Base-by-base conservation (phyloP, 768 basidiomycete species). In the Pleurotus salmoneostramineus region DNA sequence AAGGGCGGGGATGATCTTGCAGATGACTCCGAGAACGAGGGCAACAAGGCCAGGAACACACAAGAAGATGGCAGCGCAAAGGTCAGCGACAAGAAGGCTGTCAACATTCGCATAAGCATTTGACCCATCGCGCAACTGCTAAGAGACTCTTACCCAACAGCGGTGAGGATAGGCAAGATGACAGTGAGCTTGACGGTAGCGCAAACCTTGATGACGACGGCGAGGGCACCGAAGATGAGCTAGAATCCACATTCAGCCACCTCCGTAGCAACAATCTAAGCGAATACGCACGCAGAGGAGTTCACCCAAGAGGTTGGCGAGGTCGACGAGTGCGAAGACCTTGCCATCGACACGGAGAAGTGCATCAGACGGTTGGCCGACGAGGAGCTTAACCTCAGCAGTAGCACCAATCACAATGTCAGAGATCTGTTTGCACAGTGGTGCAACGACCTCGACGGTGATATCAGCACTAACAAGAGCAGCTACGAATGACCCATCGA, bases 221-320 rank as follows among this genome's bases (percentile, higher is more conserved):
- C 47, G 5, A 70, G 58, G 37, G 64, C 56, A 17, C 58, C 51
- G 52, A 63, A 49, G 46, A 70, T 45, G 35, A 68, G 58, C 67
- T 68, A 15, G 31, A 40, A 17, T n/a, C 44, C 15, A 6, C 50
- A 11, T 34, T 37, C 35, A 10, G 42, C 43, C n/a, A 10, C 14
- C 7, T 15, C 27, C 1, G 36, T 27, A 40, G 3, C 33, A 40
- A 6, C 33, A 21, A 21, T 37, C 5, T 15, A 27, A 11, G 40
- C 2, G 11, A 32, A n/a, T 4, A 62, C 66, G 7, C 44, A 69
- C 69, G n/a, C 47, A 11, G 27, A 70, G 56, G 33, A 70, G 57
- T 54, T 63, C 55, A 35, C 55, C 60, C 14, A 70, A 46, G 21
- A 66, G 34, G 15, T 49, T 17, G 14, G 62, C 63, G 27, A 70